Percentiles rank a stretch among this genome's conserved stretches.
phyloP scores from a whole-genome alignment of 768 basidiomycete genomes.

The Infundibulicybe gibba region DNA sequence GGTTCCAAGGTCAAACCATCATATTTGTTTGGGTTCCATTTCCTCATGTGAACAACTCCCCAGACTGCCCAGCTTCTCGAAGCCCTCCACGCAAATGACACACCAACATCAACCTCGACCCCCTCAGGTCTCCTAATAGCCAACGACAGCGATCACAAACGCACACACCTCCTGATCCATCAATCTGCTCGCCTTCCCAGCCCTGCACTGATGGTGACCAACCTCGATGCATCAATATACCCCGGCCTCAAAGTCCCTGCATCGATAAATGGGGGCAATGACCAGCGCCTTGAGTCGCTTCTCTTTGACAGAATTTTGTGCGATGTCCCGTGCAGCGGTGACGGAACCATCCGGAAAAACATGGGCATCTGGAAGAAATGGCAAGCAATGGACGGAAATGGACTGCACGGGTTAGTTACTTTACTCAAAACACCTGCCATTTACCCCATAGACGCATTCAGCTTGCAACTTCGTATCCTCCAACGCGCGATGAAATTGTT shows the following conservation, averaged over 20 bases:
- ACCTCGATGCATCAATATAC: slow-evolving; percentile 89
- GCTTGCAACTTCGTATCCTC: slow-evolving; percentile 90
- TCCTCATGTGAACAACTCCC: slow-evolving; percentile 1
- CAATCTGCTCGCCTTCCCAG: slow-evolving; percentile 93
- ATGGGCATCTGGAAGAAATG: slow-evolving; percentile 92
- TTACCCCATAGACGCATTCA: slow-evolving; percentile 23
- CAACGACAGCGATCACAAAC: slow-evolving; percentile 92
- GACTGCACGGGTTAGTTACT: slow-evolving; percentile 70
- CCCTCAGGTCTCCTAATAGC: slow-evolving; percentile 89
- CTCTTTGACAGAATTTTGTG: slow-evolving; percentile 92
- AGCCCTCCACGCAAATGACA: slow-evolving; percentile 82
- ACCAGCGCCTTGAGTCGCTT: slow-evolving; percentile 44
- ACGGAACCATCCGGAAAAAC: slow-evolving; percentile 95
- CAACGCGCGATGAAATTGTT: slow-evolving; percentile 91
- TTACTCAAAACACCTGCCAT: neutral
- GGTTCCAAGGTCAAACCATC: slow-evolving; percentile 78
- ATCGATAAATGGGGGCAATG: slow-evolving; percentile 22
- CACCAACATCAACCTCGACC: slow-evolving; percentile 55
- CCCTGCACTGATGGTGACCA: slow-evolving; percentile 92
- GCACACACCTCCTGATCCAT: slow-evolving; percentile 95
- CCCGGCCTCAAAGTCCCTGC: slow-evolving; percentile 58
- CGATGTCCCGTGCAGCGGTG: slow-evolving; percentile 97
- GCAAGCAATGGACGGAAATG: slow-evolving; percentile 87
- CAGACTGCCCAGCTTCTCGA: slow-evolving; percentile 96
- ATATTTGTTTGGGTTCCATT: neutral